A percentile compares a stretch with the other conserved stretches of the same genome.
phyloP scores from a whole-genome alignment of 768 basidiomycete genomes.

The Kwoniella sp. region DNA sequence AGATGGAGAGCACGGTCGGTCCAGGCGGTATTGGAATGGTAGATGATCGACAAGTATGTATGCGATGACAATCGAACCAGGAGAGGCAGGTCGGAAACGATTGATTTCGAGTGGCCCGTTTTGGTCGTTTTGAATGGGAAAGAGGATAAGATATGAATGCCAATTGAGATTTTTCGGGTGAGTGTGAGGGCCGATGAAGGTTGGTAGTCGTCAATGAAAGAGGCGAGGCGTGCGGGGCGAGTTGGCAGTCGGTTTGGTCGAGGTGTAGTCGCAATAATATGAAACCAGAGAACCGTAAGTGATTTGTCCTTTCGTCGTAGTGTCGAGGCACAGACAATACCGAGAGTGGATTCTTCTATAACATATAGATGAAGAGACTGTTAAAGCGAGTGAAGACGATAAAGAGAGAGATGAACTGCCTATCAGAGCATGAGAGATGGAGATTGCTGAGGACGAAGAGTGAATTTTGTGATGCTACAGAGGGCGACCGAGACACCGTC shows the following conservation, averaged over 20 bases:
- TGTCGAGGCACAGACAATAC: slow-evolving; percentile 9
- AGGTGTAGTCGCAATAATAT: neutral
- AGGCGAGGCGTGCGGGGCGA: slow-evolving; percentile 7
- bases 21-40: slow-evolving; percentile 23
- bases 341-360: slow-evolving; percentile 2
- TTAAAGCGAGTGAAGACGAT: slow-evolving; percentile 16
- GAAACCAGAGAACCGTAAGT: slow-evolving; percentile 15
- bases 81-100: neutral
- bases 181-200: neutral
- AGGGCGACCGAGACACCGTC: slow-evolving; percentile 20
- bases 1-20: slow-evolving; percentile 7
- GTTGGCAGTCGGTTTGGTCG: slow-evolving; percentile 14
- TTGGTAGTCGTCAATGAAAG: slow-evolving; percentile 8
- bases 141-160: neutral
- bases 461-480: slow-evolving; percentile 11
- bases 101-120: neutral
- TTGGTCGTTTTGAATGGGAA: neutral
- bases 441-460: neutral
- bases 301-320: slow-evolving; percentile 7
- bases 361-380: neutral
- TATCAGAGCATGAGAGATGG: slow-evolving; percentile 3
- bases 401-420: slow-evolving; percentile 8
- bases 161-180: slow-evolving; percentile 3
- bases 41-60: neutral
- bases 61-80: slow-evolving; percentile 1